A percentile compares a stretch with the other conserved stretches of the same genome.
Conservation (phyloP, 805 yeast genomes). For the Candida coleopterorum region DNA sequence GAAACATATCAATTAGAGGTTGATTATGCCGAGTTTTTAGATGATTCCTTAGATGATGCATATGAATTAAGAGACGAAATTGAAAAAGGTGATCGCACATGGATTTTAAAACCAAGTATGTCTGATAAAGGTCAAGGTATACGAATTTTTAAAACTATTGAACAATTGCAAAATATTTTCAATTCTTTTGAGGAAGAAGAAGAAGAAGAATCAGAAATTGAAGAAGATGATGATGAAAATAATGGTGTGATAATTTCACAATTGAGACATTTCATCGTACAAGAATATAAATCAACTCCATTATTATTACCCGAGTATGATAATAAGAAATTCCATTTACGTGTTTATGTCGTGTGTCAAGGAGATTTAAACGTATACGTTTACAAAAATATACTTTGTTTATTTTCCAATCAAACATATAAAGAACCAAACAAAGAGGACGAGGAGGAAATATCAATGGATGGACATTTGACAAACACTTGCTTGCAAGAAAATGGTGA, state of each 20-base stretch:
- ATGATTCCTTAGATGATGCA: conserved; percentile 88
- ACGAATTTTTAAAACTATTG: conserved; percentile 69
- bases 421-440: conserved; percentile 20
- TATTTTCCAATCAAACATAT: conserved; percentile 66
- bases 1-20: conserved; percentile 77
- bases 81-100: conserved; percentile 54
- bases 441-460: conserved; percentile 40
- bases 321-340: conserved; percentile 78
- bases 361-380: conserved; percentile 79
- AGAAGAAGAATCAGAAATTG: conserved; percentile 31
- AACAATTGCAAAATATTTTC: conserved; percentile 77
- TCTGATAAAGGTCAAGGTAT: conserved; percentile 97
- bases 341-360: conserved; percentile 73
- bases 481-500: conserved; percentile 66
- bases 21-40: conserved; percentile 93
- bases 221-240: conserved; percentile 35
- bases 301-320: conserved; percentile 57
- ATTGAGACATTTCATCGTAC: conserved; percentile 85
- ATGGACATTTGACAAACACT: conserved; percentile 89
- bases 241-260: conserved; percentile 81
- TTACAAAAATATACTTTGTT: conserved; percentile 70
- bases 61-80: conserved; percentile 83
- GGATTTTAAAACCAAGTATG: conserved; percentile 96
- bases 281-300: conserved; percentile 70
- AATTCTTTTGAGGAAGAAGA: conserved; percentile 80